phyloP scores from a whole-genome alignment of 1,139 yeast genomes.

The Saccharomycopsis hybrid region DNA sequence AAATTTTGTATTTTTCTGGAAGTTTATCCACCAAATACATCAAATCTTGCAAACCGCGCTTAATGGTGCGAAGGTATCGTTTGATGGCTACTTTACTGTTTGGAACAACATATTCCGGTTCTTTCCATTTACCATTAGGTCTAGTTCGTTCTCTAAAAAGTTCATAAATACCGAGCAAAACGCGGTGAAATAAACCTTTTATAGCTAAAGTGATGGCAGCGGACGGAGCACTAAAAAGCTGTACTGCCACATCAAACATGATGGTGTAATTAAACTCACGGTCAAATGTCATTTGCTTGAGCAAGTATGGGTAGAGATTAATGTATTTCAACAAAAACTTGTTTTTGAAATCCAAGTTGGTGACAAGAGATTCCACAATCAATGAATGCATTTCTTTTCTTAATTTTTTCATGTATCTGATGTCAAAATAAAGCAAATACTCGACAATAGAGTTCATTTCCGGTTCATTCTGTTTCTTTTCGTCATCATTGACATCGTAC shows the following conservation, averaged over 20 bases:
- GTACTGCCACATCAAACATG: slow-evolving; percentile 49
- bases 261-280: slow-evolving; percentile 59
- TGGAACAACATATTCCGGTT: slow-evolving; percentile 35
- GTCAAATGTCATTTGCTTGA: slow-evolving; percentile 40
- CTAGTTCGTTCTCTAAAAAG: slow-evolving; percentile 27
- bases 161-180: slow-evolving; percentile 44
- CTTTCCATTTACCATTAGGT: slow-evolving; percentile 15
- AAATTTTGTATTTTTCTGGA: slow-evolving; percentile 24
- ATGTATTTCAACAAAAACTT: slow-evolving; percentile 1
- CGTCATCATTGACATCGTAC: no score
- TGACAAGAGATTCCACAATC: slow-evolving; percentile 6
- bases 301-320: slow-evolving; percentile 29
- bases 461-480: no score
- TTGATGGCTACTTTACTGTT: not conserved
- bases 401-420: slow-evolving; percentile 31
- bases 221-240: slow-evolving; percentile 60
- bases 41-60: slow-evolving; percentile 51
- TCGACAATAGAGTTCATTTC: slow-evolving; percentile 6
- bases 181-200: slow-evolving; percentile 33
- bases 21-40: slow-evolving; percentile 39
- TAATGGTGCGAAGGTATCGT: slow-evolving; percentile 33
- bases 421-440: slow-evolving; percentile 47
- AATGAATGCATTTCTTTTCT: slow-evolving; percentile 7
- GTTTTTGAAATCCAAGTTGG: slow-evolving; percentile 12
- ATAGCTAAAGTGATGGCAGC: slow-evolving; percentile 41